Conservation (phyloP, 495 filamentous ascomycete species). For the Aspergillus ellipticus region DNA sequence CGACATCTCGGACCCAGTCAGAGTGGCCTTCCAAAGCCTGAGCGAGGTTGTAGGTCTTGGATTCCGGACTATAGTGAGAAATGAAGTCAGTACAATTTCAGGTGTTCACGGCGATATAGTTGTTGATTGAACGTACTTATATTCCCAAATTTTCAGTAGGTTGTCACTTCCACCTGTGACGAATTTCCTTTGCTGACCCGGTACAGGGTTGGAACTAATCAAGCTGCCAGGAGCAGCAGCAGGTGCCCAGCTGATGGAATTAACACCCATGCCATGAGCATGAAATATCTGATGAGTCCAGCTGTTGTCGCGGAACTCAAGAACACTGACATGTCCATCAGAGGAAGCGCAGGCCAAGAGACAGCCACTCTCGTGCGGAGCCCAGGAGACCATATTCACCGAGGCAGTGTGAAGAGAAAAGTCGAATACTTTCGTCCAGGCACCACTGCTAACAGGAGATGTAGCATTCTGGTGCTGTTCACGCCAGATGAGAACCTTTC, state of each 20-base stretch:
- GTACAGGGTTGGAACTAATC: slow-evolving; percentile 63
- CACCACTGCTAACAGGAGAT: slow-evolving; percentile 43
- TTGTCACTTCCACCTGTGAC: slow-evolving; percentile 95
- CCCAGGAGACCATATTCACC: slow-evolving; percentile 95
- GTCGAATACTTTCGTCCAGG: slow-evolving; percentile 81
- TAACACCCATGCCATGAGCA: slow-evolving; percentile 89
- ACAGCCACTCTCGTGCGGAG: slow-evolving; percentile 93
- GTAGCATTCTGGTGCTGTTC: slow-evolving; percentile 60
- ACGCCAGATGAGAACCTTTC: slow-evolving; percentile 97
- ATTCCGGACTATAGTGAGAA: slow-evolving; percentile 40
- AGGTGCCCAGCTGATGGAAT: slow-evolving; percentile 93
- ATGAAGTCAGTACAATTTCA: not conserved
- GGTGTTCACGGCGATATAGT: not conserved
- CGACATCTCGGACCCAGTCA: slow-evolving; percentile 98
- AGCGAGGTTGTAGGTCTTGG: slow-evolving; percentile 49
- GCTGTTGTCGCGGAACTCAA: slow-evolving; percentile 92
- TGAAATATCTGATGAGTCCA: slow-evolving; percentile 83
- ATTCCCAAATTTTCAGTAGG: slow-evolving; percentile 85
- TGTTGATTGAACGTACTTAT: slow-evolving; percentile 39
- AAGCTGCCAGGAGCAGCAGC: slow-evolving; percentile 74
- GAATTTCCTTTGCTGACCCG: slow-evolving; percentile 66
- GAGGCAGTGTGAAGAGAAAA: slow-evolving; percentile 88
- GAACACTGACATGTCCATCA: slow-evolving; percentile 86
- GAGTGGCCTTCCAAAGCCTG: slow-evolving; percentile 71
- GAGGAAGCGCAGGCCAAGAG: slow-evolving; percentile 90